Percentiles rank a stretch among this genome's conserved stretches.
Evolutionary conservation across 1,139 yeast species (phyloP).

Genomic region (Geotrichum reessii): DNA sequence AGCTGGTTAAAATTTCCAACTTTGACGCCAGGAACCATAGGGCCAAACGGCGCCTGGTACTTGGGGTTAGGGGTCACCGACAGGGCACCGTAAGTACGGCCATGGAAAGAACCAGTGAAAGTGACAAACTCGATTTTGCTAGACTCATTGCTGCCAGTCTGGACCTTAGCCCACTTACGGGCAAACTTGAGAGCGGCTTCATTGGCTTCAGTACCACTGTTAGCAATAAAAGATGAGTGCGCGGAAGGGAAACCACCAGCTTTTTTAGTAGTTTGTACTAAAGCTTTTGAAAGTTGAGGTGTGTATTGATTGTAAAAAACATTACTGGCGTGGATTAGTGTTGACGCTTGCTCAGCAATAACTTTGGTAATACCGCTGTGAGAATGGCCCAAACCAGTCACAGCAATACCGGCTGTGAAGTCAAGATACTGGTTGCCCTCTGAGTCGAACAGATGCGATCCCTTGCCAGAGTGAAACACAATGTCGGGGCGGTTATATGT

Average conservation of each 20-base stretch:
- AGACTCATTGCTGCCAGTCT: conserved; percentile 51
- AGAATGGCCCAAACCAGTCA: conserved; percentile 87
- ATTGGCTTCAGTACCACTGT: conserved; percentile 95
- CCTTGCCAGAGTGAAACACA: conserved; percentile 62
- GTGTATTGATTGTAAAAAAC: conserved; percentile 81
- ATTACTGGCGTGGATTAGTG: conserved; percentile 78
- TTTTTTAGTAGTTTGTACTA: conserved; percentile 61
- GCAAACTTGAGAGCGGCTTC: conserved; percentile 97
- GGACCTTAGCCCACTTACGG: conserved; percentile 63
- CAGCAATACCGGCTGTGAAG: conserved; percentile 94
- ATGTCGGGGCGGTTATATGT: conserved; percentile 73
- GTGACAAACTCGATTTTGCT: conserved; percentile 47
- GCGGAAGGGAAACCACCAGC: conserved; percentile 80
- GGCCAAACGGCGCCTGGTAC: conserved; percentile 85
- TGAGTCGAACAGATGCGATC: conserved; percentile 68
- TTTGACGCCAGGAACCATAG: conserved; percentile 79
- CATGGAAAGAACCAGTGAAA: conserved; percentile 89
- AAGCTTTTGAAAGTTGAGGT: conserved; percentile 64
- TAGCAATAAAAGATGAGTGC: conserved; percentile 76
- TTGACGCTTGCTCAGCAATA: conserved; percentile 61
- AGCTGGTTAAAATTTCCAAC: conserved; percentile 58
- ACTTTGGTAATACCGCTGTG: conserved; percentile 67
- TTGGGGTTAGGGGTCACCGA: conserved; percentile 89
- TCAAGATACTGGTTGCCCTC: conserved; percentile 77
- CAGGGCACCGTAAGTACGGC: conserved; percentile 89